Evolutionary conservation across 352 stramenopile species (phyloP).

Genomic region (Phytopythium montanum): DNA sequence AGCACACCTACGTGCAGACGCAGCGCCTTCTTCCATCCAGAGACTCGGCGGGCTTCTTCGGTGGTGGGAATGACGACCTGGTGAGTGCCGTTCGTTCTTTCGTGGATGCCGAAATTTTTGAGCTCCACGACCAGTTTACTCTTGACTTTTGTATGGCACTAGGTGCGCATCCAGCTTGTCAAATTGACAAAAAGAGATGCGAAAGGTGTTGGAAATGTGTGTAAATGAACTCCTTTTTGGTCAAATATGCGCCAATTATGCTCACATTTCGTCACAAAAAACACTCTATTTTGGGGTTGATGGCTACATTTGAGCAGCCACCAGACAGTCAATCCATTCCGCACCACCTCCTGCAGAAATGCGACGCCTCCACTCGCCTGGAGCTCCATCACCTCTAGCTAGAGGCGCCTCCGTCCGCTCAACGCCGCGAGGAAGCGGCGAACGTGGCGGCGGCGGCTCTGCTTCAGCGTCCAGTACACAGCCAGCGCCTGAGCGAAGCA

Average conservation of each 20-base stretch:
- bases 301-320: not conserved
- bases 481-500: not conserved
- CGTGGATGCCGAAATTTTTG: no score
- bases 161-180: no score
- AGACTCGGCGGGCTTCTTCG: not conserved
- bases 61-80: not conserved
- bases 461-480: not conserved
- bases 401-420: not conserved
- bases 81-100: no score
- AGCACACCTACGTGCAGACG: not conserved
- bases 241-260: no score
- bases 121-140: no score
- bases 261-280: no score
- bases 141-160: not conserved
- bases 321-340: no score
- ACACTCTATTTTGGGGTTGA: no score
- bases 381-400: not conserved
- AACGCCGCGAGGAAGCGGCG: not conserved
- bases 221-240: no score
- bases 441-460: not conserved
- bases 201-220: no score
- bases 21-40: not conserved
- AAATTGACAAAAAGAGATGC: no score
- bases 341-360: no score
- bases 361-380: not conserved